A percentile compares a stretch with the other conserved stretches of the same genome.
Evolutionary conservation across 177 flowering plant species (phyloP).

Genomic region (Vitis hybrid): DNA sequence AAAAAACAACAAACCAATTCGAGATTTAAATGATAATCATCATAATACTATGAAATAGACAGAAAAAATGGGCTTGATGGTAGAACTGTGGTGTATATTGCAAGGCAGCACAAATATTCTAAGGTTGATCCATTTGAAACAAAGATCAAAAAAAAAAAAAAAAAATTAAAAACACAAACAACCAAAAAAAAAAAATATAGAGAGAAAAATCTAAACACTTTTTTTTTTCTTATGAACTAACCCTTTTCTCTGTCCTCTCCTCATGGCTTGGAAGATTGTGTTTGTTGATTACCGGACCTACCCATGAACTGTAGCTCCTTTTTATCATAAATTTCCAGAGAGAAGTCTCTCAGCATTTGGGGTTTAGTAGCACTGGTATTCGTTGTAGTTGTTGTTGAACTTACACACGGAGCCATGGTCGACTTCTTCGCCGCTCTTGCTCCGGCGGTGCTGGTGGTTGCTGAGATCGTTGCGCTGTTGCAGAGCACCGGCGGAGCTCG

Average conservation of each 20-base stretch:
- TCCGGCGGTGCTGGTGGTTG: conserved; percentile 15
- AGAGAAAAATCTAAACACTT: background rate
- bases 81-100: background rate
- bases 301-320: conserved; percentile 75
- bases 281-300: conserved; percentile 24
- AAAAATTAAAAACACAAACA: background rate
- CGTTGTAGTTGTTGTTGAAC: conserved; percentile 3
- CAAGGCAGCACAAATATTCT: background rate
- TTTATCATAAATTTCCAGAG: conserved; percentile 64
- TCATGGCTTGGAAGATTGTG: conserved; percentile 20
- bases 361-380: conserved; percentile 18
- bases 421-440: conserved; percentile 23
- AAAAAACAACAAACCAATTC: too few relatives aligned
- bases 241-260: background rate
- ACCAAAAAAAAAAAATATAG: background rate
- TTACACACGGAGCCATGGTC: conserved; percentile 48
- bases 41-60: too few relatives aligned
- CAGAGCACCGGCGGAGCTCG: conserved; percentile 6
- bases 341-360: conserved; percentile 54
- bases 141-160: background rate
- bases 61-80: too few relatives aligned
- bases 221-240: background rate
- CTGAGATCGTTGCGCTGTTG: background rate
- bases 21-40: too few relatives aligned
- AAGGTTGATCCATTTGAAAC: background rate